A percentile compares a stretch with the other conserved stretches of the same genome.
Conservation (phyloP, 345 rosid genomes). For the Eucalyptus polyanthemos region DNA sequence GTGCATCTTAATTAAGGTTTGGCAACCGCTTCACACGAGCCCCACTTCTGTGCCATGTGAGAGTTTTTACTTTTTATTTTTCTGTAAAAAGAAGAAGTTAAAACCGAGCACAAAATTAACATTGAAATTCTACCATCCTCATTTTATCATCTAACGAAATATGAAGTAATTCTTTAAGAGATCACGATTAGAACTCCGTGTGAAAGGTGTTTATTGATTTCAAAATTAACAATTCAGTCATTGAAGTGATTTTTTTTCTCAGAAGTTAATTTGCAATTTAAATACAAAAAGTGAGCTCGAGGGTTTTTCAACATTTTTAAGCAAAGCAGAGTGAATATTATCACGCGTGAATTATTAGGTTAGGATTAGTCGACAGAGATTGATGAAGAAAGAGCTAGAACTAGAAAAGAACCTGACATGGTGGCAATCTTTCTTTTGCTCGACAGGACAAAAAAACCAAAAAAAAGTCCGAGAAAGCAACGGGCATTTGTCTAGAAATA, state of each 20-base stretch:
- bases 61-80: background rate
- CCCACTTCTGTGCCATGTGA: background rate
- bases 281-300: background rate
- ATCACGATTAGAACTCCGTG: fast-evolving
- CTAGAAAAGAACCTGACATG: background rate
- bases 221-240: background rate
- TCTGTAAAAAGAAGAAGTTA: background rate
- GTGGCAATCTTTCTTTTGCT: background rate
- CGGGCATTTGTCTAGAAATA: background rate
- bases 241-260: background rate
- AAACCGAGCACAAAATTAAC: background rate
- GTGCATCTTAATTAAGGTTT: background rate
- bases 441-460: background rate
- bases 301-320: background rate
- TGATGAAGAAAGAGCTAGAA: background rate
- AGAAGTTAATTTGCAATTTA: background rate
- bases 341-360: background rate
- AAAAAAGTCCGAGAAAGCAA: background rate
- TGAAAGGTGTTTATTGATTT: background rate
- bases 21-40: background rate
- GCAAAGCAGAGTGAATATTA: background rate
- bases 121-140: background rate
- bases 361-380: background rate
- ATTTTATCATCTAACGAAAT: background rate
- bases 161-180: background rate